phyloP scores from a whole-genome alignment of 139 green algal genomes.

The Chlorella sp. region DNA sequence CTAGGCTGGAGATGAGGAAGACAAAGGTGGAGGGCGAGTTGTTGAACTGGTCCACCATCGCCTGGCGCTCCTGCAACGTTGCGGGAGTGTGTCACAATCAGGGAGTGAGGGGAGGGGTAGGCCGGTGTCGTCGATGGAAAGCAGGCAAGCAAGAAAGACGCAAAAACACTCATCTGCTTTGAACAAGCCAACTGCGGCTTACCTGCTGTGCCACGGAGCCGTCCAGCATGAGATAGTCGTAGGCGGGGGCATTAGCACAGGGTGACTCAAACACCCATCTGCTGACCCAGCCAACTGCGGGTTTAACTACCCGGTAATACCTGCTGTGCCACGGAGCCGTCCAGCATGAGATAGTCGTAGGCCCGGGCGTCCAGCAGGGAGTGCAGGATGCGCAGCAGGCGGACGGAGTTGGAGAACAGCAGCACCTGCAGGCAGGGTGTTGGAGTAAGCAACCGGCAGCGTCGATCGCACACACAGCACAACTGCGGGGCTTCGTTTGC shows the following conservation, averaged over 20 bases:
- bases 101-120: no score
- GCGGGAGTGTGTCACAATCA: no score
- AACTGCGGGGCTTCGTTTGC: not conserved
- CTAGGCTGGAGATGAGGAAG: slow-evolving; percentile 66
- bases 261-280: no score
- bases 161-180: no score
- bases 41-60: slow-evolving; percentile 73
- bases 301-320: not conserved
- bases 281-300: not conserved
- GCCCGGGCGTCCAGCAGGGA: slow-evolving; percentile 40
- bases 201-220: slow-evolving; percentile 42
- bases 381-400: slow-evolving; percentile 71
- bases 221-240: slow-evolving; percentile 57
- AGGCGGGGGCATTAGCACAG: slow-evolving; percentile 40
- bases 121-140: no score
- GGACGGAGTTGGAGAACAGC: slow-evolving; percentile 68
- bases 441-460: not conserved
- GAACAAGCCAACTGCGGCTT: not conserved
- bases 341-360: slow-evolving; percentile 56
- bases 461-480: not conserved
- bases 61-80: slow-evolving; percentile 49
- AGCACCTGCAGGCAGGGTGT: slow-evolving; percentile 58
- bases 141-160: no score
- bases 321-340: slow-evolving; percentile 48
- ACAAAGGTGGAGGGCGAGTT: slow-evolving; percentile 49